These are phyloP conservation scores for Aspergillus sp. DNA, from an alignment of 2,329 filamentous ascomycete genomes.

Conservation along the genomic window DNA sequence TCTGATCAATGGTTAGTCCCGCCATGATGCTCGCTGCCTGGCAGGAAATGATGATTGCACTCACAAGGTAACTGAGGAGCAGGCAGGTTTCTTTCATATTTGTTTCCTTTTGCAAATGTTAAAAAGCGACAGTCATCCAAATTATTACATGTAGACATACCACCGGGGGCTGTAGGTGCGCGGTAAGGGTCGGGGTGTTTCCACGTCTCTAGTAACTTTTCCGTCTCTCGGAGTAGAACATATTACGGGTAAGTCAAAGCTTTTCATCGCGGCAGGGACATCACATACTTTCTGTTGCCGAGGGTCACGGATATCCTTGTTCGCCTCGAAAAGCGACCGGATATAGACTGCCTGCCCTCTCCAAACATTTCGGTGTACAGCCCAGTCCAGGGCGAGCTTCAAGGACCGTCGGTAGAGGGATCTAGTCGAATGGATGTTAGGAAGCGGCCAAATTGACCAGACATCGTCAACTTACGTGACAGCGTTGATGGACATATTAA, in stretches of 20 bases:
- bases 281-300: constrained; percentile 74
- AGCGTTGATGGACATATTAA: constrained; percentile 37
- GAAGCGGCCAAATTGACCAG: constrained; percentile 2
- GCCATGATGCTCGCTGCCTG: not conserved
- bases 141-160: constrained; percentile 51
- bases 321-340: constrained; percentile 90
- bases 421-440: constrained; percentile 38
- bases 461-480: constrained; percentile 36
- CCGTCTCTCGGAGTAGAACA: constrained; percentile 83
- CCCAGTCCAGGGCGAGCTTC: constrained; percentile 93
- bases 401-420: constrained; percentile 86
- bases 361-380: constrained; percentile 89
- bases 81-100: constrained; percentile 92
- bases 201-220: constrained; percentile 86
- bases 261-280: constrained; percentile 19
- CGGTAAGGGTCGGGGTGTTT: constrained; percentile 96
- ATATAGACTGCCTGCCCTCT: constrained; percentile 96
- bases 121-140: constrained; percentile 10
- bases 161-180: constrained; percentile 87
- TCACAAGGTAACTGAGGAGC: constrained; percentile 77
- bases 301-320: constrained; percentile 79
- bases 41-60: constrained; percentile 37
- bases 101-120: constrained; percentile 65
- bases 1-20: constrained; percentile 14
- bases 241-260: constrained; percentile 39